Conservation (phyloP, 2,329 filamentous ascomycete genomes). For the Chalaropsis ovoidea region DNA sequence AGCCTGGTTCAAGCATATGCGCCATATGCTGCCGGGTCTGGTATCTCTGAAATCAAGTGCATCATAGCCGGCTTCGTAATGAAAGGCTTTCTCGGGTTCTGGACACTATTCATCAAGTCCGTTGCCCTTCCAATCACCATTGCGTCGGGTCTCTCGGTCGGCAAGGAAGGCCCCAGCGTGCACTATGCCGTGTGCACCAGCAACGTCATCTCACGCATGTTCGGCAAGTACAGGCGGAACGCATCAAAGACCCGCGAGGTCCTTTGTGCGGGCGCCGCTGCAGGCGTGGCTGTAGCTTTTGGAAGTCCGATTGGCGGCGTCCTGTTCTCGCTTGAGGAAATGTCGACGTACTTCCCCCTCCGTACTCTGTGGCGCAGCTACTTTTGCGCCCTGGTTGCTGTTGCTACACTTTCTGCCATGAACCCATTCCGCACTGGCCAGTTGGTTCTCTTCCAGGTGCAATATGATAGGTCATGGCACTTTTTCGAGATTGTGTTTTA, state of each 20-base stretch:
- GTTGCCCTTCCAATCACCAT: constrained; percentile 84
- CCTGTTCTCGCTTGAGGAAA: constrained; percentile 92
- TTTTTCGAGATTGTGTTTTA: constrained; percentile 95
- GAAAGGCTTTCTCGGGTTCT: constrained; percentile 90
- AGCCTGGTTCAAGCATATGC: constrained; percentile 82
- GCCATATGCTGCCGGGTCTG: constrained; percentile 90
- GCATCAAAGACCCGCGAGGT: constrained; percentile 93
- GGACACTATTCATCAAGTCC: constrained; percentile 90
- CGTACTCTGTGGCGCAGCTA: constrained; percentile 98
- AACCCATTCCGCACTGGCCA: constrained; percentile 96
- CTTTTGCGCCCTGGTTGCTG: constrained; percentile 92
- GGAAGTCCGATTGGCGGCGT: constrained; percentile 96
- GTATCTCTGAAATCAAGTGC: constrained; percentile 98
- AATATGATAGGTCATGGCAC: constrained; percentile 93
- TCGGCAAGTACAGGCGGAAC: constrained; percentile 83
- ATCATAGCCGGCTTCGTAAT: constrained; percentile 98
- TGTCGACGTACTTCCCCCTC: constrained; percentile 90
- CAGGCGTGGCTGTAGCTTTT: constrained; percentile 92
- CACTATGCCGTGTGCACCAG: constrained; percentile 97
- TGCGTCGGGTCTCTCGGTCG: constrained; percentile 84
- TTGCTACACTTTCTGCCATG: constrained; percentile 85
- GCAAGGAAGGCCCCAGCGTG: constrained; percentile 96
- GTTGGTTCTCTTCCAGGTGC: constrained; percentile 97
- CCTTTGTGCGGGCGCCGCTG: constrained; percentile 84
- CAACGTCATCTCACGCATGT: constrained; percentile 88